A percentile compares a stretch with the other conserved stretches of the same genome.
These are phyloP conservation scores for Entomortierella chlamydospora DNA, from an alignment of 192 early-diverging fungal species.

Conservation along the genomic window DNA sequence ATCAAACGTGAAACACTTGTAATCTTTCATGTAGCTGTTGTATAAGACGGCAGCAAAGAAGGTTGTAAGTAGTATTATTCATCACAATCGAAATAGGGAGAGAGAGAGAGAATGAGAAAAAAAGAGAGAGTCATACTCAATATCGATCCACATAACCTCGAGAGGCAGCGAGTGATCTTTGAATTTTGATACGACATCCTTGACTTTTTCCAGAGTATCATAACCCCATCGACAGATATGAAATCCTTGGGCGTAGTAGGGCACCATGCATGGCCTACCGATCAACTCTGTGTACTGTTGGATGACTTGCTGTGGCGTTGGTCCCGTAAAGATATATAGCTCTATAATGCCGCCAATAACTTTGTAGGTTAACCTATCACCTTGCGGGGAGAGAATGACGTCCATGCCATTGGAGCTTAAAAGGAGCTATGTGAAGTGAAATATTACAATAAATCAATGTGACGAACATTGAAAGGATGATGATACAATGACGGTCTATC, in stretches of 20 bases:
- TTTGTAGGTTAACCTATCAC: conserved; percentile 64
- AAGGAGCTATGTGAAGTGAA: conserved; percentile 41
- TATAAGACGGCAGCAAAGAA: too few relatives aligned
- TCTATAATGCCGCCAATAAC: conserved; percentile 72
- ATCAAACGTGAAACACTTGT: conserved; percentile 71
- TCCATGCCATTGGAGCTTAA: conserved; percentile 78
- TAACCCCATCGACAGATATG: conserved; percentile 76
- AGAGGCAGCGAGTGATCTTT: conserved; percentile 65
- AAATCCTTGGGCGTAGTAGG: conserved; percentile 67
- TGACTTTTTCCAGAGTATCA: conserved; percentile 62
- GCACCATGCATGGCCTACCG: conserved; percentile 66
- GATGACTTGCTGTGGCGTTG: conserved; percentile 56
- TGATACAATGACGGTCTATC: background rate
- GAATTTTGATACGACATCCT: conserved; percentile 66
- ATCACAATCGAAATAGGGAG: too few relatives aligned
- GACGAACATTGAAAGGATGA: too few relatives aligned
- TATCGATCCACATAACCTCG: conserved; percentile 71
- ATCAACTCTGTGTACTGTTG: conserved; percentile 70
- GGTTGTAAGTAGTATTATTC: background rate
- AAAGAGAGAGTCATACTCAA: conserved; percentile 55
- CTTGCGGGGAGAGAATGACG: conserved; percentile 27
- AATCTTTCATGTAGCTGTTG: conserved; percentile 68
- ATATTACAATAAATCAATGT: background rate
- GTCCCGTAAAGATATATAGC: conserved; percentile 70
- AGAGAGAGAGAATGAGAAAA: conserved; percentile 1